These are phyloP conservation scores for Clarireedia hainanense DNA, from an alignment of 2,329 filamentous ascomycete genomes.

Conservation along the genomic window DNA sequence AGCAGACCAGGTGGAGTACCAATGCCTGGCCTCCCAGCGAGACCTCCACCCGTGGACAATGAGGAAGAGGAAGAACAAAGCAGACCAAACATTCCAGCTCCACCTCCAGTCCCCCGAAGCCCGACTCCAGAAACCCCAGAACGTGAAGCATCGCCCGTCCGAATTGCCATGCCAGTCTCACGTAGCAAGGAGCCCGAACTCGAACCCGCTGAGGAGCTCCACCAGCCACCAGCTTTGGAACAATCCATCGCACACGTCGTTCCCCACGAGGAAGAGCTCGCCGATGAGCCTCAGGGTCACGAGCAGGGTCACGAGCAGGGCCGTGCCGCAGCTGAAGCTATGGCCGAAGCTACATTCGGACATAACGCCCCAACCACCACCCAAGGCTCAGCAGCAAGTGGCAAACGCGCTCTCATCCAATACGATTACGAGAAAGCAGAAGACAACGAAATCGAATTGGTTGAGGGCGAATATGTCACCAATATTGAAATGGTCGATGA, in stretches of 20 bases:
- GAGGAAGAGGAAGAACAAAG: conserved; percentile 44
- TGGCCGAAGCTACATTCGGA: conserved; percentile 40
- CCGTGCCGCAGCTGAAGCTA: conserved; percentile 51
- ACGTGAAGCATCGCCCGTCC: conserved; percentile 66
- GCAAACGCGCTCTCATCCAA: conserved; percentile 69
- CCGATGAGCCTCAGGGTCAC: conserved; percentile 54
- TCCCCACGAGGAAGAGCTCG: conserved; percentile 55
- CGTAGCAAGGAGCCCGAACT: conserved; percentile 48
- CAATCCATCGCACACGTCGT: conserved; percentile 54
- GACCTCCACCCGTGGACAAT: conserved; percentile 40
- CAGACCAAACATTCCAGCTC: conserved; percentile 35
- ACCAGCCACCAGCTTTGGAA: conserved; percentile 48
- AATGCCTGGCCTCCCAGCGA: conserved; percentile 66
- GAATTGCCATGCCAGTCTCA: conserved; percentile 76
- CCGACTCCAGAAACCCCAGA: conserved; percentile 37
- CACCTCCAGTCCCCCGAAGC: conserved; percentile 30
- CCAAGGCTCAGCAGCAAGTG: conserved; percentile 42
- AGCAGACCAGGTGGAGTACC: conserved; percentile 64
- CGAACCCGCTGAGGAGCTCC: conserved; percentile 42
- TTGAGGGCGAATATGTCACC: conserved; percentile 79
- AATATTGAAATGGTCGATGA: conserved; percentile 97
- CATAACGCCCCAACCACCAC: conserved; percentile 33
- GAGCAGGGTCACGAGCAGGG: conserved; percentile 49
- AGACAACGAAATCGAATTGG: conserved; percentile 89
- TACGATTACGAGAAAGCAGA: conserved; percentile 98